Conservation (phyloP, 2,329 filamentous ascomycete genomes). For the Claviceps purpurea region DNA sequence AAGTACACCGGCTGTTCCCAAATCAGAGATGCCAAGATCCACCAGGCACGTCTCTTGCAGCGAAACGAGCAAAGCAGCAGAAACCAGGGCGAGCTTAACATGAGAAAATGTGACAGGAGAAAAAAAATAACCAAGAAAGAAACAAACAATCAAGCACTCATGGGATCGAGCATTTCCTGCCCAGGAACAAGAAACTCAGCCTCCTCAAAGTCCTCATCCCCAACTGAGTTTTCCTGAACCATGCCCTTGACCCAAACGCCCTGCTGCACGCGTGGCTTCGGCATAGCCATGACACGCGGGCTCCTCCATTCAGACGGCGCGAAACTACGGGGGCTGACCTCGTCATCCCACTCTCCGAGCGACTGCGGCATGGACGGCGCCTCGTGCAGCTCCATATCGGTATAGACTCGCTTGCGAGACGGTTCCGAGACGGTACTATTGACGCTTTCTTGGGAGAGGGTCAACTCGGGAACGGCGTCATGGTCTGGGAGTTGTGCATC, state of each 20-base stretch:
- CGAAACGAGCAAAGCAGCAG: too few species aligned
- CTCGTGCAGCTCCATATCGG: constrained; percentile 27
- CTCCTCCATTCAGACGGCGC: constrained; percentile 24
- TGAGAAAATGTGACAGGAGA: neutral
- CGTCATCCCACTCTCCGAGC: constrained; percentile 20
- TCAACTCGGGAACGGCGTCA: constrained; percentile 33
- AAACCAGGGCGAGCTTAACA: too few species aligned
- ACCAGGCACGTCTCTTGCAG: too few species aligned
- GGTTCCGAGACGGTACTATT: constrained; percentile 19
- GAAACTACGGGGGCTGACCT: constrained; percentile 27
- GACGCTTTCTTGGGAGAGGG: constrained; percentile 42
- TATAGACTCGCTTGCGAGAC: constrained; percentile 35
- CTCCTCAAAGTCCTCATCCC: constrained; percentile 50
- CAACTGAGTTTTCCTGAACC: constrained; percentile 34
- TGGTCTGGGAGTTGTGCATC: constrained; percentile 17
- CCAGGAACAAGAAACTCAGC: constrained; percentile 47
- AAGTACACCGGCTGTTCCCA: too few species aligned
- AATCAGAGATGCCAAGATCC: too few species aligned
- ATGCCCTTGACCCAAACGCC: constrained; percentile 9
- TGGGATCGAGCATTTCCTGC: constrained; percentile 20
- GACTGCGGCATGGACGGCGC: neutral
- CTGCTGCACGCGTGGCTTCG: constrained; percentile 21
- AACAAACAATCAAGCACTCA: neutral
- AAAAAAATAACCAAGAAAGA: neutral
- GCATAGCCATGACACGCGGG: constrained; percentile 35